Base-by-base conservation (phyloP, 2,329 filamentous ascomycete genomes). In the Arthrobotrys iridis region DNA sequence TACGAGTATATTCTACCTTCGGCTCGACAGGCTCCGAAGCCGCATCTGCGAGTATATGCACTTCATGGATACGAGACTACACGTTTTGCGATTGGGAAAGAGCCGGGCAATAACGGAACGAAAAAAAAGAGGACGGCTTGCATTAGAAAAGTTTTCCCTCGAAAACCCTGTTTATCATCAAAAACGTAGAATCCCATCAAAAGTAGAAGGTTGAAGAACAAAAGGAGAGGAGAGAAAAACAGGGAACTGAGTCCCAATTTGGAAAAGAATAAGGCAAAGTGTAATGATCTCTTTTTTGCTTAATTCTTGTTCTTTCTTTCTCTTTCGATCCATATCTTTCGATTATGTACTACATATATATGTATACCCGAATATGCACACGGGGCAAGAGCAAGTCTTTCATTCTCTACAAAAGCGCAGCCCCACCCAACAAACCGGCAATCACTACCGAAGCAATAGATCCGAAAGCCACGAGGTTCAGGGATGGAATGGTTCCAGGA, bases 391-490 rank as follows among this genome's bases (percentile, higher is more conserved):
- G n/a, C 4, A 40, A n/a, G n/a, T n/a, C n/a, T 15, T 48, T 48
- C 7, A 2, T 48, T 67, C 24, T 63, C 46, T 71, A 76, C 72
- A 76, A 58, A 50, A 76, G 48, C 48, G 66, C 60, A 48, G 63
- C 58, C 33, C 72, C 72, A 45, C 72, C 65, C 8, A 76, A 26
- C 10, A 71, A 18, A 15, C 72, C 65, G 20, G 72, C 65, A 26
- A 76, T 45, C n/a, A 70, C 41, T 58, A 76, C 62, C 58, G 65
- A 76, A 28, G 35, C 45, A 43, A 71, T 45, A 8, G 60, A 65
- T 30, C 30, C 45, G 35, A 70, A 45, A 4, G 65, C 65, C 4
- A 70, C 46, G 18, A 76, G 50, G 65, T 66, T 76, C 41, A 71
- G 2, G 24, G 72, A 43, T 45, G 65, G 66, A 41, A 75, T 26